phyloP scores from a whole-genome alignment of 1,284 basidiomycete genomes.

The Erythrobasidium hasegawianum region DNA sequence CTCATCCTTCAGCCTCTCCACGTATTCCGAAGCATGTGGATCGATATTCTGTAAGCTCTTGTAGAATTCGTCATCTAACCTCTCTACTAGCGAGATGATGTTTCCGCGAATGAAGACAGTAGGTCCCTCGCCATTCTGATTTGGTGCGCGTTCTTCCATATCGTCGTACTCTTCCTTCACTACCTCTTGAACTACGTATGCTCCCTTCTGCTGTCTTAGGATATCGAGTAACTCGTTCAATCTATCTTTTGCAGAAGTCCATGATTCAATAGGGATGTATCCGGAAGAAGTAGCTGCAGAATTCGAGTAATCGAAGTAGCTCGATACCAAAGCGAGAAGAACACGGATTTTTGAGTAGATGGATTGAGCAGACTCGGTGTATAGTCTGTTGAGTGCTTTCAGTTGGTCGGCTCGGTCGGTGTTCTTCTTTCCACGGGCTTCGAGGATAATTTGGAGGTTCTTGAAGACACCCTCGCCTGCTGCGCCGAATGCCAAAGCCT shows the following conservation, averaged over 20 bases:
- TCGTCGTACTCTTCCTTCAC: slow-evolving; percentile 91
- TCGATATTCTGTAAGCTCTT: slow-evolving; percentile 97
- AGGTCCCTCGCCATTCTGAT: slow-evolving; percentile 59
- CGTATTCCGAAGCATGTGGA: slow-evolving; percentile 96
- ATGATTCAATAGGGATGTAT: slow-evolving; percentile 83
- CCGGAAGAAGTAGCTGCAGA: slow-evolving; percentile 57
- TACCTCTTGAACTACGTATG: slow-evolving; percentile 77
- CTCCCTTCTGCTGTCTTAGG: slow-evolving; percentile 61
- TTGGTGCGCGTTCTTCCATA: slow-evolving; percentile 74
- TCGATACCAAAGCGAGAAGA: slow-evolving; percentile 85
- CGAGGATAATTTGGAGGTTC: slow-evolving; percentile 83
- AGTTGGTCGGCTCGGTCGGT: slow-evolving; percentile 96
- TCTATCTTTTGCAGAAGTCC: slow-evolving; percentile 81
- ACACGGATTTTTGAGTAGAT: slow-evolving; percentile 92
- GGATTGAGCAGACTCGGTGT: slow-evolving; percentile 74
- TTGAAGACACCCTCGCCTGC: slow-evolving; percentile 79
- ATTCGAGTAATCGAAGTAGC: slow-evolving; percentile 95
- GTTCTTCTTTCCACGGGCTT: slow-evolving; percentile 84
- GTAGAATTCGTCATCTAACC: slow-evolving; percentile 97
- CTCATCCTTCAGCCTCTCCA: slow-evolving; percentile 92
- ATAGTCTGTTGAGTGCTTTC: slow-evolving; percentile 79
- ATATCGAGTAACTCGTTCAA: slow-evolving; percentile 81
- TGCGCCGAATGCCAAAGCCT: slow-evolving; percentile 73
- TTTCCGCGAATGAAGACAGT: slow-evolving; percentile 79
- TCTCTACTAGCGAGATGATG: slow-evolving; percentile 90